phyloP scores from a whole-genome alignment of 257 asterid species.

The Ajuga chamaepitys region DNA sequence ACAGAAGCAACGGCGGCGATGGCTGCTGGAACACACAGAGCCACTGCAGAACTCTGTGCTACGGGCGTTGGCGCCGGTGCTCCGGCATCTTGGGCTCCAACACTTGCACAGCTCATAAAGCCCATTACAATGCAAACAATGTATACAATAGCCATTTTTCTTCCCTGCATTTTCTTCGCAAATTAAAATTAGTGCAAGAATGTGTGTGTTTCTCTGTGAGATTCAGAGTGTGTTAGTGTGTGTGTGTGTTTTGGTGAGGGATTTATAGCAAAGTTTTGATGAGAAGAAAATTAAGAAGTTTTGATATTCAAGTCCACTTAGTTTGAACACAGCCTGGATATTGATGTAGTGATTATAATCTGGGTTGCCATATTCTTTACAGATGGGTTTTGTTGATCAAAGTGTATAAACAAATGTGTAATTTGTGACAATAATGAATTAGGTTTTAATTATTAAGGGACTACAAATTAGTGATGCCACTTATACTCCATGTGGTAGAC shows the following conservation, averaged over 20 bases:
- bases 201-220: neutral
- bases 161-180: slow-evolving; percentile 4
- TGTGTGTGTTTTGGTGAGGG: neutral
- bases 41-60: neutral
- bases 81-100: neutral
- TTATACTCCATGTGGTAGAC: neutral
- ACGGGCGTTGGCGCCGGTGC: slow-evolving; percentile 10
- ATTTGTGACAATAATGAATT: neutral
- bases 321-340: slow-evolving; percentile 2
- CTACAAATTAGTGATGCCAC: neutral
- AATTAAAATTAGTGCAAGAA: neutral
- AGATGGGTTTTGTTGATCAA: neutral
- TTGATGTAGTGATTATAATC: too few species aligned
- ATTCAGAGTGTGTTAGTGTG: too few species aligned
- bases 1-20: slow-evolving; percentile 3
- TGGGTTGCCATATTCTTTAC: too few species aligned
- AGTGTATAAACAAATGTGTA: neutral
- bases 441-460: too few species aligned
- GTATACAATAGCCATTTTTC: neutral
- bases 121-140: neutral
- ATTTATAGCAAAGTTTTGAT: neutral
- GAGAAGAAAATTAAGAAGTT: neutral
- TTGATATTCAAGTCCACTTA: neutral
- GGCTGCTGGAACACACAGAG: neutral
- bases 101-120: neutral